Percentiles rank a stretch among this genome's conserved stretches.
phyloP scores from a whole-genome alignment of 2,329 filamentous ascomycete species.

The Alternaria consortialis region DNA sequence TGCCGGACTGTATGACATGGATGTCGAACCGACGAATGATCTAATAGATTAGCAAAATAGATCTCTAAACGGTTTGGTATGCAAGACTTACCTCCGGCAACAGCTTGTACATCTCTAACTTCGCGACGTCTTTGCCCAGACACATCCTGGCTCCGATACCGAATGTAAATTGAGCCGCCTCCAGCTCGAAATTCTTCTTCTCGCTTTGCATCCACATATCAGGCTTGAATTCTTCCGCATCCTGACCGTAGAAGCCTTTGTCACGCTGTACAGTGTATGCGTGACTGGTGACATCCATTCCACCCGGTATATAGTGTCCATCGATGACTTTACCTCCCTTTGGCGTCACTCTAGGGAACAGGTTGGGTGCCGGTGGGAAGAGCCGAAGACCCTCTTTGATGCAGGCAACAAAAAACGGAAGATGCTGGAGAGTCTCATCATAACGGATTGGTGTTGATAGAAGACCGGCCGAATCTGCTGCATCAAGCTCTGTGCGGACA shows the following conservation, averaged over 20 bases:
- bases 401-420: constrained; percentile 61
- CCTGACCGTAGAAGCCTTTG: constrained; percentile 51
- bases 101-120: constrained; percentile 45
- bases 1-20: constrained; percentile 32
- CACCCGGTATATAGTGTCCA: constrained; percentile 52
- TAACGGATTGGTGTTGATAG: constrained; percentile 39
- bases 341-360: constrained; percentile 58
- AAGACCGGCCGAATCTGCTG: constrained; percentile 26
- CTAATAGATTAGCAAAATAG: constrained; percentile 16
- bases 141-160: constrained; percentile 41
- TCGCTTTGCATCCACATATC: constrained; percentile 53
- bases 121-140: constrained; percentile 44
- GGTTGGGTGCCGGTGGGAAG: constrained; percentile 60
- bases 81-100: constrained; percentile 42
- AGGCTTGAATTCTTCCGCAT: constrained; percentile 53
- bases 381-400: constrained; percentile 62
- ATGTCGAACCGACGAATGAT: constrained; percentile 43
- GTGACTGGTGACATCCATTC: constrained; percentile 58
- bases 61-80: background rate
- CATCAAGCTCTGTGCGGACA: constrained; percentile 34
- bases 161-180: constrained; percentile 44
- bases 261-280: constrained; percentile 60
- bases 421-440: constrained; percentile 43
- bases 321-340: constrained; percentile 49
- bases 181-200: constrained; percentile 33